These are phyloP conservation scores for Eutrema heterophyllum DNA, from an alignment of 345 rosid genomes.

Conservation along the genomic window DNA sequence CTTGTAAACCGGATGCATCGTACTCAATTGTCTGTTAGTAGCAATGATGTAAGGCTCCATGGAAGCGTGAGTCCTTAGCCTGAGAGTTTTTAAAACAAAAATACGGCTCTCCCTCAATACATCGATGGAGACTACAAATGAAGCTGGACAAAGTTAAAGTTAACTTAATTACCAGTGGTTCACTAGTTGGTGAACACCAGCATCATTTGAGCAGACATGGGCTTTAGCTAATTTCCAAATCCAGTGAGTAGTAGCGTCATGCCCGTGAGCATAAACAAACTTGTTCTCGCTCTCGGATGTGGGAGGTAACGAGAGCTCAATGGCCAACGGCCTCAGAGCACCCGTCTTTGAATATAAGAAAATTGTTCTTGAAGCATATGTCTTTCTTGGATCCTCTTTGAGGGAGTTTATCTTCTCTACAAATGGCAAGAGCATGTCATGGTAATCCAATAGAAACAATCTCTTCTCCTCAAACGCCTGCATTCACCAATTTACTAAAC, in stretches of 20 bases:
- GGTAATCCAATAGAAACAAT: constrained; percentile 77
- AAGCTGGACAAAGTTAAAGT: not conserved
- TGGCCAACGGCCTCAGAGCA: constrained; percentile 60
- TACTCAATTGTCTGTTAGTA: constrained; percentile 77
- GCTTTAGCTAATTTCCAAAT: constrained; percentile 95
- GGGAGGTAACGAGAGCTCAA: constrained; percentile 87
- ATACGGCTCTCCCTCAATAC: not conserved
- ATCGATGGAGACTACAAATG: not conserved
- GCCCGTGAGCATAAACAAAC: constrained; percentile 61
- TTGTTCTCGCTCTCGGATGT: constrained; percentile 47
- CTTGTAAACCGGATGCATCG: constrained; percentile 83
- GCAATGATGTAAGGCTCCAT: constrained; percentile 95
- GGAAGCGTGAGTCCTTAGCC: constrained; percentile 90
- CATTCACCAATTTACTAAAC: constrained; percentile 10
- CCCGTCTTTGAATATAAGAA: constrained; percentile 49
- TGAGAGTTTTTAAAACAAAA: constrained; percentile 15
- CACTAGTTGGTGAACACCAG: constrained; percentile 89
- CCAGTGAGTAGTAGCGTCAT: constrained; percentile 86
- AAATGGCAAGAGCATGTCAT: constrained; percentile 84
- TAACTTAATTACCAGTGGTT: constrained; percentile 68
- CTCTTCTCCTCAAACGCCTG: constrained; percentile 87
- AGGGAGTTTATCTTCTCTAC: constrained; percentile 65
- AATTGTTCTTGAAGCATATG: constrained; percentile 79
- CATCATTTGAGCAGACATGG: constrained; percentile 84
- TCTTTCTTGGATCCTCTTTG: constrained; percentile 48